Base-by-base conservation (phyloP, 1,284 basidiomycete genomes). In the Spongiforma sp. region DNA sequence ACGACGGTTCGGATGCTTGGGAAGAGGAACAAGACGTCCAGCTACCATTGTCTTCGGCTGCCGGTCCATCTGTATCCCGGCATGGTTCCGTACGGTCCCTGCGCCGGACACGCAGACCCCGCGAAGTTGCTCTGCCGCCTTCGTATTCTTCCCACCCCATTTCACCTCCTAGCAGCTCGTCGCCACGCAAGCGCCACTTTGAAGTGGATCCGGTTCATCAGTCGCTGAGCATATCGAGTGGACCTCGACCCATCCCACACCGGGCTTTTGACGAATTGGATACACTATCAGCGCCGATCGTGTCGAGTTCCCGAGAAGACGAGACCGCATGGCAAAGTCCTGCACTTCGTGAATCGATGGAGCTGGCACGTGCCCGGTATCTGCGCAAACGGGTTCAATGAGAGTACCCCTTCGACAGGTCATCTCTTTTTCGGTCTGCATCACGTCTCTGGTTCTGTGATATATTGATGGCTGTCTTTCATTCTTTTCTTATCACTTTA, bases 1-100 rank as follows among this genome's bases (percentile, higher is more conserved):
- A 92, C 63, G 90, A 93, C 71, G 90, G 89, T 2, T 82, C 79
- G n/a, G 89, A 85, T 6, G 82, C 79, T 6, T 93, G 90, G 91
- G 86, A 85, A 57, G 89, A 90, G 60, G 86, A 88, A 56, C 80
- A 80, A 19, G 60, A 36, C 30, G 39, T 62, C 59, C 54, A 50
- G 15, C 28, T n/a, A n/a, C n/a, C 43, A 8, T 28, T 34, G 33
- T 48, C 54, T 21, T 46, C 57, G 19, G 68, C 61, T 37, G 63
- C 63, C 28, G 73, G 53, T 65, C 63, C 66, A 57, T 68, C 73
- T 63, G 57, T 72, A 69, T 74, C 69, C 62, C 66, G 66, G 62
- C 65, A 59, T 46, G 63, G 72, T 28, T 78, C 80, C 10, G 61
- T 77, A 41, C 74, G 73, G 34, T 75, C 71, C 57, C 68, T 68